A percentile compares a stretch with the other conserved stretches of the same genome.
These are phyloP conservation scores for Candida nonsorbophila DNA, from an alignment of 805 yeast genomes.

Conservation along the genomic window DNA sequence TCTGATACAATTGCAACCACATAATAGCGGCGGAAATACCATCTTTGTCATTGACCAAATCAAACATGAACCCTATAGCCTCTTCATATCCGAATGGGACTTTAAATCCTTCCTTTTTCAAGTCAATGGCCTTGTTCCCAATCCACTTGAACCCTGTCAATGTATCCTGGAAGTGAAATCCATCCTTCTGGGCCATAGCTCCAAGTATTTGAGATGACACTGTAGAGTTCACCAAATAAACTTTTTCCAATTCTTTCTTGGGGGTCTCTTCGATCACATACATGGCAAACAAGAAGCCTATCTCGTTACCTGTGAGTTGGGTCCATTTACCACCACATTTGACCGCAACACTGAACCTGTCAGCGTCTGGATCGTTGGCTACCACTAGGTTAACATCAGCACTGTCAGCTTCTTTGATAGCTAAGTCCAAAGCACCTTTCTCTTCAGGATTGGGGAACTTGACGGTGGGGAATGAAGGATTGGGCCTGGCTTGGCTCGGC, in stretches of 20 bases:
- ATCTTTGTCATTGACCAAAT: conserved; percentile 83
- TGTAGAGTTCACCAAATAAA: conserved; percentile 76
- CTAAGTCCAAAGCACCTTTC: conserved; percentile 78
- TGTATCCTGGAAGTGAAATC: conserved; percentile 70
- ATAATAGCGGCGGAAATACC: conserved; percentile 79
- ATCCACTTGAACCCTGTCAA: conserved; percentile 97
- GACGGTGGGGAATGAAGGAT: conserved; percentile 84
- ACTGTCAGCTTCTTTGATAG: conserved; percentile 56
- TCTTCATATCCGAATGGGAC: conserved; percentile 95
- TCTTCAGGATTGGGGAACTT: conserved; percentile 95
- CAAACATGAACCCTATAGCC: conserved; percentile 93
- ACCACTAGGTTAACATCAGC: conserved; percentile 51
- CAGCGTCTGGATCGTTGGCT: conserved; percentile 97
- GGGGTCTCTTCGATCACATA: conserved; percentile 41
- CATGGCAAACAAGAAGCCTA: conserved; percentile 80
- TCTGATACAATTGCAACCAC: conserved; percentile 63
- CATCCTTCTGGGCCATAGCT: conserved; percentile 58
- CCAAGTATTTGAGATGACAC: conserved; percentile 83
- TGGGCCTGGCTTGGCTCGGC: conserved; percentile 63
- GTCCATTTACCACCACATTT: conserved; percentile 50
- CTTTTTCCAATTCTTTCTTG: conserved; percentile 18
- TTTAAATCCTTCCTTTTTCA: conserved; percentile 53
- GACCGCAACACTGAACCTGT: conserved; percentile 80
- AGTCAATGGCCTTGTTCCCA: conserved; percentile 78
- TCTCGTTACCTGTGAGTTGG: conserved; percentile 87